These are phyloP conservation scores for Diaporthe velutina DNA, from an alignment of 2,329 filamentous ascomycete species.

Conservation along the genomic window DNA sequence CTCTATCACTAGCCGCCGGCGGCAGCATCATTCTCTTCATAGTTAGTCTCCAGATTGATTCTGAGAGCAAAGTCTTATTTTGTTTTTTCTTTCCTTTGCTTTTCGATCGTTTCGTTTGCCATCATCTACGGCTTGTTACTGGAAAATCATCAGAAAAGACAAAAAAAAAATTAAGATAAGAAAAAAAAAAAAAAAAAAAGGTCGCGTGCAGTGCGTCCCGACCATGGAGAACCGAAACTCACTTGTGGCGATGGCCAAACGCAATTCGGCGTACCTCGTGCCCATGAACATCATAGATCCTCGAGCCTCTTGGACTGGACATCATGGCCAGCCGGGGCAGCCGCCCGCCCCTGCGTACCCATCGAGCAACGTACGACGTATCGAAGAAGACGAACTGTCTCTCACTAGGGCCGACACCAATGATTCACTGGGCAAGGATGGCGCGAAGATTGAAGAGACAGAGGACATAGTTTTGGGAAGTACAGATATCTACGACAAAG, in stretches of 20 bases:
- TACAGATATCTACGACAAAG: constrained; percentile 40
- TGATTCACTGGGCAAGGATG: constrained; percentile 10
- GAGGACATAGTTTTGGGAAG: constrained; percentile 35
- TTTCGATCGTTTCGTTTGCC: not conserved
- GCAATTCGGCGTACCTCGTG: constrained; percentile 13
- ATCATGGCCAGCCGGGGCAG: not conserved
- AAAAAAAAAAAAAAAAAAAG: too few relatives aligned
- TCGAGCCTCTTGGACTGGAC: not conserved
- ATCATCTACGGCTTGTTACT: not conserved
- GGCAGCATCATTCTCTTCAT: not conserved
- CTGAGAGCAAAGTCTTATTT: not conserved
- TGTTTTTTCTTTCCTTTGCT: too few relatives aligned
- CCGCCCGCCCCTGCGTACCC: not conserved
- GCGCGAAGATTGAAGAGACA: not conserved
- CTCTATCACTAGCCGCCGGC: not conserved
- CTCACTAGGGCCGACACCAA: constrained; percentile 18
- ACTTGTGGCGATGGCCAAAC: constrained; percentile 1
- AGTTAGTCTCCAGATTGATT: not conserved
- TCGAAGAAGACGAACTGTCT: constrained; percentile 23
- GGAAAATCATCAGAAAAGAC: not conserved
- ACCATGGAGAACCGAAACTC: constrained; percentile 20
- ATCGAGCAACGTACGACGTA: not conserved
- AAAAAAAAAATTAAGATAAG: not conserved
- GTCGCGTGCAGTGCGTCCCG: not conserved
- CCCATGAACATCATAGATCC: constrained; percentile 23